Evolutionary conservation across 1,284 basidiomycete genomes (phyloP).

Genomic region (Mycosarcoma mackinlayi): DNA sequence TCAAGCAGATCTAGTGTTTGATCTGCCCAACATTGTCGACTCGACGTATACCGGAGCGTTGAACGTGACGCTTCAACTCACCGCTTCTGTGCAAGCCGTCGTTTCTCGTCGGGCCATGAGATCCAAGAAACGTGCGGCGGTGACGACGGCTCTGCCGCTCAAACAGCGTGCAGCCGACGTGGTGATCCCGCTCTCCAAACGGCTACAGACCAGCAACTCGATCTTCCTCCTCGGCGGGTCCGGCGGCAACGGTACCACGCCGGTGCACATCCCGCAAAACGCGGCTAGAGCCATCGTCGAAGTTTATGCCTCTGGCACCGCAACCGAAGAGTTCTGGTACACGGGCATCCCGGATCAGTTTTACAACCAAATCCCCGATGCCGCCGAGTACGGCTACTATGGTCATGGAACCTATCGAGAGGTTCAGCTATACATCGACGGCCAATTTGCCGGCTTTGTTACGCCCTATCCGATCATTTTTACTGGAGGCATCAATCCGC

Average conservation of each 20-base stretch:
- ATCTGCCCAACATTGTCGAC: conserved; percentile 58
- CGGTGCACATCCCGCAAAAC: conserved; percentile 33
- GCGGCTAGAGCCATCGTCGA: conserved; percentile 49
- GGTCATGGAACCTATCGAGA: conserved; percentile 76
- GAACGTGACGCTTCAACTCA: conserved; percentile 40
- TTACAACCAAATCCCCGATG: conserved; percentile 72
- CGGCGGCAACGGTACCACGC: conserved; percentile 28
- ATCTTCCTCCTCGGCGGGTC: conserved; percentile 36
- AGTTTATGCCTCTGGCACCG: conserved; percentile 49
- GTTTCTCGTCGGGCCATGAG: background rate
- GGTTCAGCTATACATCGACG: conserved; percentile 80
- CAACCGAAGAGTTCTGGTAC: conserved; percentile 72
- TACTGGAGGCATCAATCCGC: conserved; percentile 81
- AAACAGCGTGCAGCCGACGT: conserved; percentile 18
- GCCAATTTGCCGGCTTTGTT: conserved; percentile 77
- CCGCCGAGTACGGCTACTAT: conserved; percentile 71
- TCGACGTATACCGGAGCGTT: conserved; percentile 46
- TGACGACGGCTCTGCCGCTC: conserved; percentile 6
- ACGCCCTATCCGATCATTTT: conserved; percentile 83
- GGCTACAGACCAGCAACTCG: conserved; percentile 17
- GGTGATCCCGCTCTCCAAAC: conserved; percentile 53
- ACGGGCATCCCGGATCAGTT: conserved; percentile 77
- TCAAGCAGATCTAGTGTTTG: conserved; percentile 40
- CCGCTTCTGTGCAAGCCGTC: conserved; percentile 17
- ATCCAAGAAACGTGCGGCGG: background rate